A percentile compares a stretch with the other conserved stretches of the same genome.
Conservation (phyloP, 768 basidiomycete genomes). For the Cyclocybe aegerita region DNA sequence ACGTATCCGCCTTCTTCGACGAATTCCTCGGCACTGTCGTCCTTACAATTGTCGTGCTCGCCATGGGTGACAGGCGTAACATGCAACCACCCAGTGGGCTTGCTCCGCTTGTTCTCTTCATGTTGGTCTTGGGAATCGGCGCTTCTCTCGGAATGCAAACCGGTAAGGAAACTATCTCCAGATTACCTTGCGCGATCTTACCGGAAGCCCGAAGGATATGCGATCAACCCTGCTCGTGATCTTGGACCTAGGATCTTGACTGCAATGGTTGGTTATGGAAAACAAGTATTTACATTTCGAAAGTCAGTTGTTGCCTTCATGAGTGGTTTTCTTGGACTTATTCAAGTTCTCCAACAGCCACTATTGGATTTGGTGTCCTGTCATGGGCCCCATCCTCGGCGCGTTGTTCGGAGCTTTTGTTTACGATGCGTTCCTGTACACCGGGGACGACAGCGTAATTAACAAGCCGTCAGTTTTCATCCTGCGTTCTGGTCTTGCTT, state of each 20-base stretch:
- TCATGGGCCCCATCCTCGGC: conserved; percentile 60
- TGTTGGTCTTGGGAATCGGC: conserved; percentile 60
- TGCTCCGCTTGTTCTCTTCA: conserved; percentile 53
- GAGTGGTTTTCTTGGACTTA: conserved; percentile 3
- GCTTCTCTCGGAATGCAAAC: conserved; percentile 63
- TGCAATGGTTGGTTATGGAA: conserved; percentile 73
- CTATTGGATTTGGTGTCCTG: conserved; percentile 75
- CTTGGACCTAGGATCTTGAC: conserved; percentile 68
- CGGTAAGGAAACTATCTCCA: conserved; percentile 21
- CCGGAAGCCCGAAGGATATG: conserved; percentile 39
- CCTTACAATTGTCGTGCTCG: conserved; percentile 53
- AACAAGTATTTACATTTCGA: conserved; percentile 44
- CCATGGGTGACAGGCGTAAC: conserved; percentile 54
- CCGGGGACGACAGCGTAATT: conserved; percentile 51
- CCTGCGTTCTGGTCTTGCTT: neutral
- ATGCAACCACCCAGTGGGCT: conserved; percentile 47
- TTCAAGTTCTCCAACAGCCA: conserved; percentile 36
- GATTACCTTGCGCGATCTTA: neutral
- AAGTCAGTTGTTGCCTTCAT: conserved; percentile 27
- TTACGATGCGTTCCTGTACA: conserved; percentile 61
- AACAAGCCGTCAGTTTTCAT: conserved; percentile 47
- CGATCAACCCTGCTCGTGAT: conserved; percentile 73
- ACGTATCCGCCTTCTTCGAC: conserved; percentile 38
- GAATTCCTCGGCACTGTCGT: conserved; percentile 59
- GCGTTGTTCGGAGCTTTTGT: conserved; percentile 51